Conservation (phyloP, 1,139 yeast genomes). For the Debaryomycetaceae sp. region DNA sequence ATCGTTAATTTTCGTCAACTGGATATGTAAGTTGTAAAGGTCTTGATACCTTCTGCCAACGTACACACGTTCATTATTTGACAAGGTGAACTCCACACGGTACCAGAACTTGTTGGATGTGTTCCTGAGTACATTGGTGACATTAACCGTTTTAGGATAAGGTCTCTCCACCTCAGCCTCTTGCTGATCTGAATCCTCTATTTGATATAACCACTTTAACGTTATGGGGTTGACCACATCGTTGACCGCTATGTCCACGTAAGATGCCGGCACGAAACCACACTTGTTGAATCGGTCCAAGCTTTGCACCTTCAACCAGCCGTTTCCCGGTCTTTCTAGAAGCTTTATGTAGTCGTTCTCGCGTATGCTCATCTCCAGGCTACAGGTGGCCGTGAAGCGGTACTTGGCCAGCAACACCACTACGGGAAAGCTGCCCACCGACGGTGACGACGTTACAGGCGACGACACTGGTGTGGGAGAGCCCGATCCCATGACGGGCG, state of each 20-base stretch:
- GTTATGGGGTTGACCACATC: slow-evolving; percentile 30
- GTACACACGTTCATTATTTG: slow-evolving; percentile 20
- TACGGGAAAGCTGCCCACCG: slow-evolving; percentile 2
- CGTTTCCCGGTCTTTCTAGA: slow-evolving; percentile 31
- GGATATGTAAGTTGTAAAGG: slow-evolving; percentile 30
- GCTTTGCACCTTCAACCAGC: slow-evolving; percentile 34
- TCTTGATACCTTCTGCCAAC: slow-evolving; percentile 34
- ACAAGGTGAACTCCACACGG: slow-evolving; percentile 25
- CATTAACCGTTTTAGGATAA: slow-evolving; percentile 2
- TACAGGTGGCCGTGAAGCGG: slow-evolving; percentile 25
- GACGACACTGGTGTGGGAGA: neutral
- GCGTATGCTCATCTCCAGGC: slow-evolving; percentile 23
- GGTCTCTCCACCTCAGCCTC: slow-evolving; percentile 4
- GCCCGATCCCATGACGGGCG: slow-evolving; percentile 3
- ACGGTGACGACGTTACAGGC: slow-evolving; percentile 1
- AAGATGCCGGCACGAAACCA: slow-evolving; percentile 35
- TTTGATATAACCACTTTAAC: slow-evolving; percentile 26
- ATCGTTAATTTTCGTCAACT: slow-evolving; percentile 13
- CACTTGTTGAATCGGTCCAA: slow-evolving; percentile 23
- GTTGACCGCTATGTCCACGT: slow-evolving; percentile 37
- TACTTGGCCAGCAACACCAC: slow-evolving; percentile 30
- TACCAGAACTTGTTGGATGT: slow-evolving; percentile 27
- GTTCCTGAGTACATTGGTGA: slow-evolving; percentile 6
- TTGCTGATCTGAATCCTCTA: slow-evolving; percentile 2
- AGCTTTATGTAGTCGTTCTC: slow-evolving; percentile 31